Percentiles rank a stretch among this genome's conserved stretches.
Conservation (phyloP, 2,329 filamentous ascomycete genomes). For the Trichoderma afroharzianum region DNA sequence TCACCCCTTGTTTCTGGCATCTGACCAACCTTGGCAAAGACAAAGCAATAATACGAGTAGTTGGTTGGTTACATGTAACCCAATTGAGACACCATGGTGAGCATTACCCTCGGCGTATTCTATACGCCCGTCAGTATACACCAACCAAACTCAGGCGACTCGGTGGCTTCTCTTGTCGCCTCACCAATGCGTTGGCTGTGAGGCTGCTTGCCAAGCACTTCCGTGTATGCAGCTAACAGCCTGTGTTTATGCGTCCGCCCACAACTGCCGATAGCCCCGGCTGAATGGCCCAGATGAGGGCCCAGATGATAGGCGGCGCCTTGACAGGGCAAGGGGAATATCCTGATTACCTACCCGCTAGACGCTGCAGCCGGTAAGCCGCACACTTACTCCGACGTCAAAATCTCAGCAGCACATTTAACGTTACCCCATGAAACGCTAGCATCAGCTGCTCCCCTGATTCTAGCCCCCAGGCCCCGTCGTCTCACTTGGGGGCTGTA, state of each 20-base stretch:
- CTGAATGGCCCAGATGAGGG: not conserved
- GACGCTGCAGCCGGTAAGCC: not conserved
- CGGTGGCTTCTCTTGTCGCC: not conserved
- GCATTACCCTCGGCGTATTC: not conserved
- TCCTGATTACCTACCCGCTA: not conserved
- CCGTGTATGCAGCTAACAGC: not conserved
- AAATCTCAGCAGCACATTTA: not conserved
- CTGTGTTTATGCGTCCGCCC: not conserved
- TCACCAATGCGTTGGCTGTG: not conserved
- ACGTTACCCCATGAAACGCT: conserved; percentile 1
- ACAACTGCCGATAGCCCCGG: conserved; percentile 1
- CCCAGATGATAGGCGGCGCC: not conserved
- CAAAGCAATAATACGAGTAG: not conserved
- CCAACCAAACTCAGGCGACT: not conserved
- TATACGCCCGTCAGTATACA: not conserved
- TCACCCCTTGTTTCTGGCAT: not conserved
- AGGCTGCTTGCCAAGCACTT: conserved; percentile 1
- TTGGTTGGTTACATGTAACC: conserved; percentile 7
- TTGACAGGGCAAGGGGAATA: not conserved
- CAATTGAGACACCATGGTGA: not conserved
- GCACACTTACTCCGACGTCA: not conserved
- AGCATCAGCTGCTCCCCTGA: not conserved
- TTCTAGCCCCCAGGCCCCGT: not conserved
- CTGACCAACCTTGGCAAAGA: not conserved
- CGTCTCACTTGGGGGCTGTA: not conserved